Conservation (phyloP, 179 eudicot genomes). For the Nepenthes alata region DNA sequence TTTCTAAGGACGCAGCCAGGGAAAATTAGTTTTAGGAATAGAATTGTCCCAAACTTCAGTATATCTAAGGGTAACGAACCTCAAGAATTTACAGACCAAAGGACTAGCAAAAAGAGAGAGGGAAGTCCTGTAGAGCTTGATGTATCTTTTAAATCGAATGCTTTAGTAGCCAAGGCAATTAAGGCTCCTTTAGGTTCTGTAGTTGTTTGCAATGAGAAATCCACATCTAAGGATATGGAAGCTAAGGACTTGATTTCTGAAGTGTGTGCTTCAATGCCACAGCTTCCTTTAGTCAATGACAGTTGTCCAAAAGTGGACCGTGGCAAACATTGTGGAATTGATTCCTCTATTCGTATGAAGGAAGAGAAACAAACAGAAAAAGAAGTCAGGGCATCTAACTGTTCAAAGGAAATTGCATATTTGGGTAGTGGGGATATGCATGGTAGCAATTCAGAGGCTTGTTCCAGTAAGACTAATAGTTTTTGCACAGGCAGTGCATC, state of each 20-base stretch:
- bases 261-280: slow-evolving; percentile 7
- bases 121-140: slow-evolving; percentile 52
- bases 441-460: slow-evolving; percentile 11
- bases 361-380: slow-evolving; percentile 15
- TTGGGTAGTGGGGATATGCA: not conserved
- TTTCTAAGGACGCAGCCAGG: slow-evolving; percentile 51
- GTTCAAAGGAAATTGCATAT: slow-evolving; percentile 15
- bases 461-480: slow-evolving; percentile 7
- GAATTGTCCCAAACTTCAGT: slow-evolving; percentile 18
- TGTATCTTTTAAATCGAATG: slow-evolving; percentile 69
- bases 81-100: slow-evolving; percentile 14
- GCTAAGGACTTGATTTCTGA: slow-evolving; percentile 5
- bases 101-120: slow-evolving; percentile 29
- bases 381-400: slow-evolving; percentile 12
- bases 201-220: slow-evolving; percentile 15
- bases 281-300: slow-evolving; percentile 11
- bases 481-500: slow-evolving; percentile 12
- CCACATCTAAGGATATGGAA: slow-evolving; percentile 19
- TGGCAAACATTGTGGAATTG: slow-evolving; percentile 10
- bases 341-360: slow-evolving; percentile 13
- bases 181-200: slow-evolving; percentile 29
- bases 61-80: slow-evolving; percentile 30
- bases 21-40: slow-evolving; percentile 27
- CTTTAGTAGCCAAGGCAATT: slow-evolving; percentile 61
- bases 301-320: slow-evolving; percentile 13